Evolutionary conservation across 176 grass and related monocot species (phyloP).

Genomic region (Avena sativa): DNA sequence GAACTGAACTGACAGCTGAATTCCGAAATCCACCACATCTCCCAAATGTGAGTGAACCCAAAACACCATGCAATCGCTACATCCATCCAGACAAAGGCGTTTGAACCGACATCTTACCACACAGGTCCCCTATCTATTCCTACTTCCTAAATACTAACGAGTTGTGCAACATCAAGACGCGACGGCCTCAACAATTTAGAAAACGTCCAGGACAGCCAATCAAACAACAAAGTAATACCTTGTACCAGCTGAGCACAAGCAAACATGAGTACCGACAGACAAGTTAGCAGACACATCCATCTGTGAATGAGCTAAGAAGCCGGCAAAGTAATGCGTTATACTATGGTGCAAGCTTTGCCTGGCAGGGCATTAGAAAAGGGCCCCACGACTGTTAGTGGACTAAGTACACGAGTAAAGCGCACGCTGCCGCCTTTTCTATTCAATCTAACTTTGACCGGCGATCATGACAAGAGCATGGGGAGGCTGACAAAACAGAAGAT

Average conservation of each 20-base stretch:
- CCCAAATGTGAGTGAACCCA: background rate
- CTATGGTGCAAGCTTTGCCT: background rate
- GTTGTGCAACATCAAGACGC: background rate
- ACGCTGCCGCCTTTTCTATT: background rate
- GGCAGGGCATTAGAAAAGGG: conserved; percentile 29
- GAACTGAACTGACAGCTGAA: background rate
- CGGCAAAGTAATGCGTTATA: conserved; percentile 41
- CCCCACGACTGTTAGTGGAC: background rate
- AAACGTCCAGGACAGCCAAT: conserved; percentile 16
- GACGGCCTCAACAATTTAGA: background rate
- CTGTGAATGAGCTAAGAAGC: conserved; percentile 31
- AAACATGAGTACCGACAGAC: background rate
- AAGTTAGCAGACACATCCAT: background rate
- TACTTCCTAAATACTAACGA: background rate
- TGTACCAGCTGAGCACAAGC: background rate
- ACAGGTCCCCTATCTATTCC: background rate
- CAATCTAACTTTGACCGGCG: conserved; percentile 26
- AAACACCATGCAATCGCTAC: conserved; percentile 20
- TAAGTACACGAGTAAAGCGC: conserved; percentile 9
- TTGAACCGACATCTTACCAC: background rate
- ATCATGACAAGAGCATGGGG: conserved; percentile 13
- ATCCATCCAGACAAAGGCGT: background rate
- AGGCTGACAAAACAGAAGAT: background rate
- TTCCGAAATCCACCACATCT: background rate
- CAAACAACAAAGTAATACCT: background rate